Percentiles rank a stretch among this genome's conserved stretches.
These are phyloP conservation scores for Colletotrichum sp. DNA, from an alignment of 2,329 filamentous ascomycete species.

Conservation along the genomic window DNA sequence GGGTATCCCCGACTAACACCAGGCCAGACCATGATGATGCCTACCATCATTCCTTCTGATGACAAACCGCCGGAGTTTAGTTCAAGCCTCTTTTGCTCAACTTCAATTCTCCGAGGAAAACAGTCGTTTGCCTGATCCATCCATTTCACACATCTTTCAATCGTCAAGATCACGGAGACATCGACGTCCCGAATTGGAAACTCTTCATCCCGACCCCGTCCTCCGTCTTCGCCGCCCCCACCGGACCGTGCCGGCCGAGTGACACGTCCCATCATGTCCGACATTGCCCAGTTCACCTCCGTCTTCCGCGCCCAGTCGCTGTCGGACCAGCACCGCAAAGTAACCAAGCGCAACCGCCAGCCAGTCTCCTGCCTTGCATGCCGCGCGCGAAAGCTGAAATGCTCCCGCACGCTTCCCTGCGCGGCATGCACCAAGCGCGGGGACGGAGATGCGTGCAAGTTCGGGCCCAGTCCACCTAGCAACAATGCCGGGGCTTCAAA, in stretches of 20 bases:
- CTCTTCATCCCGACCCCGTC: background rate
- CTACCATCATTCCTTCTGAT: background rate
- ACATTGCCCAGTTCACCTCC: slow-evolving; percentile 27
- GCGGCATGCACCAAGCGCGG: slow-evolving; percentile 43
- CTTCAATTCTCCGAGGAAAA: background rate
- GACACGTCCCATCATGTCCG: background rate
- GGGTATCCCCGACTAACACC: background rate
- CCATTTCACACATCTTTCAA: background rate
- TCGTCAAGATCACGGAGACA: background rate
- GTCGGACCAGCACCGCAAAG: slow-evolving; percentile 32
- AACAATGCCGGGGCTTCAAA: background rate
- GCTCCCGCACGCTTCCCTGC: slow-evolving; percentile 46
- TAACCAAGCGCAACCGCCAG: slow-evolving; percentile 43
- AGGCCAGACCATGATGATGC: background rate
- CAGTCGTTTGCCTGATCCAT: background rate
- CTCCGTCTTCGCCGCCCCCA: background rate
- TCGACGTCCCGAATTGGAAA: background rate
- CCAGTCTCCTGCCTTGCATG: slow-evolving; percentile 47
- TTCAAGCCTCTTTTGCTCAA: background rate
- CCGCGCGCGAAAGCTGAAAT: slow-evolving; percentile 47
- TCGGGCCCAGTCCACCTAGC: slow-evolving; percentile 24
- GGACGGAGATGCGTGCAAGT: slow-evolving; percentile 36
- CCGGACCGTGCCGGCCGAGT: background rate
- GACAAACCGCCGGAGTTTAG: background rate
- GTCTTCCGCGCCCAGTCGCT: slow-evolving; percentile 41